These are phyloP conservation scores for Cynanchum wilfordii DNA, from an alignment of 257 asterid species.

Conservation along the genomic window DNA sequence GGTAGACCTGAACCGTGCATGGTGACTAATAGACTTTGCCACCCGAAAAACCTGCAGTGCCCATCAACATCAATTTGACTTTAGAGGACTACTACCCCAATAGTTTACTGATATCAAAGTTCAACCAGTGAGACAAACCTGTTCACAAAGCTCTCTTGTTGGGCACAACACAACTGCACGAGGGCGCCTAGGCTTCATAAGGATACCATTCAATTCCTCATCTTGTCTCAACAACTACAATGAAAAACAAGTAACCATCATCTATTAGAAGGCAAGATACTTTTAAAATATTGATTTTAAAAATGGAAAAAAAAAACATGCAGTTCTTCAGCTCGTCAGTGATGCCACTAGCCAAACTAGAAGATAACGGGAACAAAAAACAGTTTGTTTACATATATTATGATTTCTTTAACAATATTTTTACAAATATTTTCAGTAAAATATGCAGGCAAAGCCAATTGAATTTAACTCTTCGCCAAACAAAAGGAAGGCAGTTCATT, in stretches of 20 bases:
- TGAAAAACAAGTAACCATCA: constrained; percentile 10
- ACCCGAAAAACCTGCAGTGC: constrained; percentile 72
- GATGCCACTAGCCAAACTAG: background rate
- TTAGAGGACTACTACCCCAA: constrained; percentile 4
- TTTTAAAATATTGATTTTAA: background rate
- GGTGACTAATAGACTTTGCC: constrained; percentile 81
- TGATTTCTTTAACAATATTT: background rate
- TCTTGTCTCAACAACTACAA: constrained; percentile 76
- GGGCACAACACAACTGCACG: constrained; percentile 94
- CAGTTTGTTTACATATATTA: background rate
- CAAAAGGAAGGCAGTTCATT: background rate
- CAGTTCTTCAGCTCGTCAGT: background rate
- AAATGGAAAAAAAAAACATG: background rate
- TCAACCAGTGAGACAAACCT: constrained; percentile 37
- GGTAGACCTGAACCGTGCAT: constrained; percentile 87
- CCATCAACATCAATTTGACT: constrained; percentile 9
- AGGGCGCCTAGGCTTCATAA: constrained; percentile 95
- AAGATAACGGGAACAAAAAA: background rate
- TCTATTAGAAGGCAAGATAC: background rate
- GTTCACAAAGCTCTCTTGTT: constrained; percentile 99
- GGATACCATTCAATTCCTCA: constrained; percentile 71
- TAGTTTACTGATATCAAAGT: background rate
- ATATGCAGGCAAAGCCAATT: background rate
- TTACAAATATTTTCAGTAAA: background rate
- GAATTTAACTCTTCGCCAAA: background rate